Percentiles rank a stretch among this genome's conserved stretches.
Conservation (phyloP, 2,329 filamentous ascomycete species). For the Tolypocladium paradoxum region DNA sequence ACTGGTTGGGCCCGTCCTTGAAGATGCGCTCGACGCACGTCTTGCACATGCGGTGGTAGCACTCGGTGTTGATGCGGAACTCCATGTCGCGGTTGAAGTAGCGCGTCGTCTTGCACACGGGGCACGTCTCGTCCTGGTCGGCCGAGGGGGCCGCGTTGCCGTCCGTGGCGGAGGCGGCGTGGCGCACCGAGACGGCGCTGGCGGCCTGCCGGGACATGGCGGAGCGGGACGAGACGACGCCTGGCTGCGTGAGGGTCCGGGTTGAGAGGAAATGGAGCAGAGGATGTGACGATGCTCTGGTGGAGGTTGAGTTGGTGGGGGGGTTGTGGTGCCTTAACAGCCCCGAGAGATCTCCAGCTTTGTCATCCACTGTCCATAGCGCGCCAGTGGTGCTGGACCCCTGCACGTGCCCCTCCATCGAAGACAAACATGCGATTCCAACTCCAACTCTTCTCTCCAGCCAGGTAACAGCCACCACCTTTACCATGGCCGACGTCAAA, state of each 20-base stretch:
- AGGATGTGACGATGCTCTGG: not conserved
- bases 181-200: constrained; percentile 18
- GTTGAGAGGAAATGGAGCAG: not conserved
- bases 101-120: constrained; percentile 91
- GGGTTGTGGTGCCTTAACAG: not conserved
- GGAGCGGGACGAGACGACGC: not conserved
- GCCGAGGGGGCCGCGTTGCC: constrained; percentile 7
- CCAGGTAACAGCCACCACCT: not conserved
- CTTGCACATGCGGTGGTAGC: constrained; percentile 98
- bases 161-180: constrained; percentile 6
- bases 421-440: not conserved
- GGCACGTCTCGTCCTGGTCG: constrained; percentile 63
- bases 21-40: constrained; percentile 94
- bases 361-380: not conserved
- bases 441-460: not conserved
- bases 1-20: constrained; percentile 80
- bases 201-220: constrained; percentile 17
- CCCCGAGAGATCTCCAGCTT: not conserved
- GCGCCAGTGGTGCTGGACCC: not conserved
- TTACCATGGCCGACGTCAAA: constrained; percentile 4
- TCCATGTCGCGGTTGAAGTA: constrained; percentile 92
- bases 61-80: constrained; percentile 95
- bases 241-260: not conserved
- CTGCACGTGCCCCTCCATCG: not conserved
- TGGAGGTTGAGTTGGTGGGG: not conserved